These are phyloP conservation scores for Pleurotus giganteus DNA, from an alignment of 768 basidiomycete genomes.

Conservation along the genomic window DNA sequence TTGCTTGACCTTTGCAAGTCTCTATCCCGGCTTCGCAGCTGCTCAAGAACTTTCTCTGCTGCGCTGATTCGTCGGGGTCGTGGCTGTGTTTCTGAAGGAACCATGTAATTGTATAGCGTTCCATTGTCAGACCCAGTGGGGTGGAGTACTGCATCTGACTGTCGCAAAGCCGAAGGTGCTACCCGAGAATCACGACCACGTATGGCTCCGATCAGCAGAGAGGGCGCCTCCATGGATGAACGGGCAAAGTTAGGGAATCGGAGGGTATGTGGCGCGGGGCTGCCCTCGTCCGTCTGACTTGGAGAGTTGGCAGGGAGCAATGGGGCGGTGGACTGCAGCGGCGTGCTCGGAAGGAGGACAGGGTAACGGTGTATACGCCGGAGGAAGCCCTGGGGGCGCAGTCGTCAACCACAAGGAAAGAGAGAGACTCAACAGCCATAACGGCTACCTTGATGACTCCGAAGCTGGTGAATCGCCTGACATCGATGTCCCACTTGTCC, in stretches of 20 bases:
- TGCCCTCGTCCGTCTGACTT: neutral
- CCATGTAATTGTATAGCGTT: neutral
- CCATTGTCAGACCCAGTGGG: neutral
- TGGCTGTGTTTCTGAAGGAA: conserved; percentile 25
- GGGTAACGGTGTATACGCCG: conserved; percentile 95
- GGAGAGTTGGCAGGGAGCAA: conserved; percentile 6
- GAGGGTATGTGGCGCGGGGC: neutral
- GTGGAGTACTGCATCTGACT: neutral
- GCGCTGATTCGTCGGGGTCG: conserved; percentile 56
- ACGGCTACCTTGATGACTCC: conserved; percentile 88
- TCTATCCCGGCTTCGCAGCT: conserved; percentile 52
- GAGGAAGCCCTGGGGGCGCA: conserved; percentile 73
- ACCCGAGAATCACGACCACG: neutral
- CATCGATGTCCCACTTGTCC: conserved; percentile 75
- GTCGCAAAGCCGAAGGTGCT: neutral
- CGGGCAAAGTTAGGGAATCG: conserved; percentile 4
- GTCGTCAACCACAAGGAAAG: neutral
- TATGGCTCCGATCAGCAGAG: neutral
- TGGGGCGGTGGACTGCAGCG: conserved; percentile 23
- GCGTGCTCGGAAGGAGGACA: conserved; percentile 47
- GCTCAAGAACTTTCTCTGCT: conserved; percentile 68
- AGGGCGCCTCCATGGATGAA: neutral
- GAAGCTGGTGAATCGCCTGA: conserved; percentile 93
- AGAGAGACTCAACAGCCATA: neutral
- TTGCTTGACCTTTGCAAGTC: conserved; percentile 6